Conservation (phyloP, 331 rosid species). For the Quercus phellos region DNA sequence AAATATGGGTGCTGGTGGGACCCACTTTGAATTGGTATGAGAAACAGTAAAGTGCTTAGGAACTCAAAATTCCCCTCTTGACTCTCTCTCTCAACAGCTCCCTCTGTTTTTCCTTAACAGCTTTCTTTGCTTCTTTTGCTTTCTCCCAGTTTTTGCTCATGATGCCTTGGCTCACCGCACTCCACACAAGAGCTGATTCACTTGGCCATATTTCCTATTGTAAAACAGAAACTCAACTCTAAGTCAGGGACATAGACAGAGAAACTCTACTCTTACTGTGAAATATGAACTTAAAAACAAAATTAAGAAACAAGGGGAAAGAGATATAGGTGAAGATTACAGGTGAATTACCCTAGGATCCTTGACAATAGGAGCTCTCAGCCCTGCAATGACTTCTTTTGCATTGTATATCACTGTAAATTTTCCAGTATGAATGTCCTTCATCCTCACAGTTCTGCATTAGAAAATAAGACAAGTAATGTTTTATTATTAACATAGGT, state of each 20-base stretch:
- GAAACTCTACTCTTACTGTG: too few relatives aligned
- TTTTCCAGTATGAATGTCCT: constrained; percentile 43
- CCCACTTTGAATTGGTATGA: constrained; percentile 35
- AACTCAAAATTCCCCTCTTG: constrained; percentile 48
- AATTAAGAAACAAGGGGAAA: not conserved
- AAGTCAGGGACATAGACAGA: not conserved
- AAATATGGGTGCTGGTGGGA: constrained; percentile 63
- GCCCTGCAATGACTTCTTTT: constrained; percentile 62
- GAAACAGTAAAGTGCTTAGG: constrained; percentile 61
- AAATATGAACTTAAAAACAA: not conserved
- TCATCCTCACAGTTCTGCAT: constrained; percentile 53
- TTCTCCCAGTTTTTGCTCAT: constrained; percentile 66
- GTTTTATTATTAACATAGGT: not conserved
- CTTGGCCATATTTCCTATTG: constrained; percentile 58
- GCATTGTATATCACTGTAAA: constrained; percentile 64
- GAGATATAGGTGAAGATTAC: not conserved
- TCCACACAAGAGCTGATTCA: constrained; percentile 81
- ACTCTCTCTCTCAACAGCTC: constrained; percentile 40
- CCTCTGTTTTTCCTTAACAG: constrained; percentile 69
- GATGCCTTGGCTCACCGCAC: constrained; percentile 67
- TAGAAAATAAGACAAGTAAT: constrained; percentile 2
- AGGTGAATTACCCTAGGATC: constrained; percentile 46
- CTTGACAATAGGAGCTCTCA: constrained; percentile 54
- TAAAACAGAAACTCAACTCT: constrained; percentile 15
- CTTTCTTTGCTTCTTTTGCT: constrained; percentile 70